Evolutionary conservation across 768 basidiomycete genomes (phyloP).

Genomic region (Panaeolus papilionaceus): DNA sequence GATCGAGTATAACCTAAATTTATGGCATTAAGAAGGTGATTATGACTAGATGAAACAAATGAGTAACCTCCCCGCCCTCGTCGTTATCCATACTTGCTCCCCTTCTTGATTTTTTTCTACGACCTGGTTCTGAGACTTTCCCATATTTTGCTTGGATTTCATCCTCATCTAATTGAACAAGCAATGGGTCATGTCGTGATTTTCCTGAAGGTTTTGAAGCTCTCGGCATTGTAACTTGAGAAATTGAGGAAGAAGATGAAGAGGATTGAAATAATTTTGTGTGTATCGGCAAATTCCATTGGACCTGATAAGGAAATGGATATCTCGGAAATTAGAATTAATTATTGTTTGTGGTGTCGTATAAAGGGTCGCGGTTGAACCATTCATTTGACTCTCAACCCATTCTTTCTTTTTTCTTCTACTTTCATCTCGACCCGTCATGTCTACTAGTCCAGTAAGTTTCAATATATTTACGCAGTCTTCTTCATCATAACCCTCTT

Average conservation of each 20-base stretch:
- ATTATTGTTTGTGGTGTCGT: background rate
- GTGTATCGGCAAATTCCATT: constrained; percentile 28
- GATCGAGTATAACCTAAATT: constrained; percentile 71
- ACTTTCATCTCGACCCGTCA: constrained; percentile 4
- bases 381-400: background rate
- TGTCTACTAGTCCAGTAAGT: constrained; percentile 19
- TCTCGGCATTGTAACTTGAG: constrained; percentile 63
- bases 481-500: background rate
- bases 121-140: constrained; percentile 75
- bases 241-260: background rate
- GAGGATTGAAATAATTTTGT: constrained; percentile 21
- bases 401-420: background rate
- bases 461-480: background rate
- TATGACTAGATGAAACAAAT: constrained; percentile 25
- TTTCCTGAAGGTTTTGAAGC: constrained; percentile 58
- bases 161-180: constrained; percentile 83
- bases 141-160: constrained; percentile 81
- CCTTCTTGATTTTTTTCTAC: constrained; percentile 65
- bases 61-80: constrained; percentile 53
- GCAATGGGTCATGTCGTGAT: constrained; percentile 85
- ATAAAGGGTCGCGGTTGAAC: background rate
- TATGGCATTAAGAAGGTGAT: constrained; percentile 19
- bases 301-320: background rate
- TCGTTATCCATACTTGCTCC: constrained; percentile 60
- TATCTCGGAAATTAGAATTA: constrained; percentile 6